Evolutionary conservation across 2,329 filamentous ascomycete species (phyloP), one percentile per base, ranked within the genome.

Genomic region (Lecanicillium sp.): DNA sequence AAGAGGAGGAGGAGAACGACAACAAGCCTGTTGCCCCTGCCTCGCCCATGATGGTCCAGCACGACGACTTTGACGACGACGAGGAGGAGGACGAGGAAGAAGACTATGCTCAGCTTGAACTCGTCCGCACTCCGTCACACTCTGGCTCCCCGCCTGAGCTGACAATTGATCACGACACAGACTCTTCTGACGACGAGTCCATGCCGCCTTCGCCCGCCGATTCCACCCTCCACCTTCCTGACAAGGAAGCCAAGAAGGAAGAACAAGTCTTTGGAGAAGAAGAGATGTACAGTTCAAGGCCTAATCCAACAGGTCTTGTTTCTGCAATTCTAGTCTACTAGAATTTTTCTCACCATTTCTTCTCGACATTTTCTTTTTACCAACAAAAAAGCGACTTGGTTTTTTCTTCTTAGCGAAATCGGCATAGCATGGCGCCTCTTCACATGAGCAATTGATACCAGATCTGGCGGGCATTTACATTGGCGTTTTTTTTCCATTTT

Each of bases 131-230:
- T 45, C 68, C 69, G 18, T 87, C 82, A 5, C 80, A 80, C 62
- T 67, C 68, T 53, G 73, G 62, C 52, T 76, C 78, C 38, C 73
- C 83, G 37, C 83, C 83, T 8, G 83, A 85, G 57, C 75, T 87
- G 42, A 71, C 80, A 47, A 67, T 78, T 50, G 81, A 87, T 59
- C 75, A 73, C 44, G 73, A 78, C 48, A 69, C 77, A 46, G 83
- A 87, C 55, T 81, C 81, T 45, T 79, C 76, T 2, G 80, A 78
- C 41, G 83, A 87, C 51, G 83, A 88, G 61, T 80, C 85, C 49
- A 77, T 85, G 76, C 84, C 84, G 7, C 81, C 80, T 15, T 85
- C 81, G 44, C 82, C 82, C 28, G 74, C 76, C 31, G 65, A 68
- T 16, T 58, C 71, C 19, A 58, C 70, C 27, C 63, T 86, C 38